Evolutionary conservation across 495 filamentous ascomycete genomes (phyloP).

Genomic region (Penicillium lagena): DNA sequence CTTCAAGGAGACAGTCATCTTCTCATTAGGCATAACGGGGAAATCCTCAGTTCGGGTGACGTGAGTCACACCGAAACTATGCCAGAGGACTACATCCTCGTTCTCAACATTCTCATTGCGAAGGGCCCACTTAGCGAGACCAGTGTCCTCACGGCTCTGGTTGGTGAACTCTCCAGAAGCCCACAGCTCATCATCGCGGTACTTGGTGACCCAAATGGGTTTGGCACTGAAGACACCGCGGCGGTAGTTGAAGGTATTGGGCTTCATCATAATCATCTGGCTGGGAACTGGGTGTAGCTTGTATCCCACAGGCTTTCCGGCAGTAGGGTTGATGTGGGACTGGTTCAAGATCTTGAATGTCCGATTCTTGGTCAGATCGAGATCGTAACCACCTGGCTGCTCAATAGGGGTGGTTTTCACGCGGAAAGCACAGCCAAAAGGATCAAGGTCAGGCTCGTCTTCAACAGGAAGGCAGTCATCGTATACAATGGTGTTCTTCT

Average conservation of each 20-base stretch:
- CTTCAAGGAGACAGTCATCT: constrained; percentile 52
- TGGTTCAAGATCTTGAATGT: constrained; percentile 79
- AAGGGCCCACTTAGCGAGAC: constrained; percentile 34
- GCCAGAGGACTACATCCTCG: constrained; percentile 38
- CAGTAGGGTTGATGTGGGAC: constrained; percentile 58
- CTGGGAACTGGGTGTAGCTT: constrained; percentile 68
- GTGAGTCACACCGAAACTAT: constrained; percentile 57
- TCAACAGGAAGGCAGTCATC: constrained; percentile 70
- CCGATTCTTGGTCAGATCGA: constrained; percentile 57
- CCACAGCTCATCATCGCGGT: constrained; percentile 75
- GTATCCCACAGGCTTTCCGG: constrained; percentile 70
- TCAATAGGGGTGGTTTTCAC: constrained; percentile 53
- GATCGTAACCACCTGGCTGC: constrained; percentile 56
- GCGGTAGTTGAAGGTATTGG: constrained; percentile 59
- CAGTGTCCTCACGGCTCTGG: constrained; percentile 59
- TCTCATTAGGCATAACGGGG: constrained; percentile 56
- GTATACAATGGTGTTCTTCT: constrained; percentile 60
- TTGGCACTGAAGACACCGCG: constrained; percentile 79
- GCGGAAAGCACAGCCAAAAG: constrained; percentile 69
- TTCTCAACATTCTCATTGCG: constrained; percentile 44
- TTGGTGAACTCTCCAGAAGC: constrained; percentile 85
- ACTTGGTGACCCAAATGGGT: constrained; percentile 75
- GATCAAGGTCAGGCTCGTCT: constrained; percentile 65
- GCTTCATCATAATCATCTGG: constrained; percentile 71
- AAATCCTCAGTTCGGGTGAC: constrained; percentile 56